Evolutionary conservation across 2,329 filamentous ascomycete species (phyloP).

Genomic region (Pseudocercospora cruenta): DNA sequence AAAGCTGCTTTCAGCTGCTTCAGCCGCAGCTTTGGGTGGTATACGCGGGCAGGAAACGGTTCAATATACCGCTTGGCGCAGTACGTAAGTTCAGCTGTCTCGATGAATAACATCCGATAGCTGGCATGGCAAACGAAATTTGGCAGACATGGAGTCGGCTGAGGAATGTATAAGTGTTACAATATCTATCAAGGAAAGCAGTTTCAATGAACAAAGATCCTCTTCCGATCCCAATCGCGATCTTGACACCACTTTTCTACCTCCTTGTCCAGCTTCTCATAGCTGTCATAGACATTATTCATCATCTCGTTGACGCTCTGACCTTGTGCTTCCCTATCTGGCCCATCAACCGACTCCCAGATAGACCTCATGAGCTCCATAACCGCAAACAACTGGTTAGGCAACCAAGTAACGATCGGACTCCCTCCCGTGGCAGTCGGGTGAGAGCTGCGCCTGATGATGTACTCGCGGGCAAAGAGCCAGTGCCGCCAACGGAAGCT

Average conservation of each 20-base stretch:
- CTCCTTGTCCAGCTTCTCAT: slow-evolving; percentile 69
- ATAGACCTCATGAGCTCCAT: slow-evolving; percentile 70
- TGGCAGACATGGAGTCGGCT: background rate
- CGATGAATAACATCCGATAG: background rate
- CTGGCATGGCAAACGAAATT: background rate
- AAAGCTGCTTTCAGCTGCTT: background rate
- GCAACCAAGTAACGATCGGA: slow-evolving; percentile 82
- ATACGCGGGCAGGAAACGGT: background rate
- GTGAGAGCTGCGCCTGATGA: slow-evolving; percentile 75
- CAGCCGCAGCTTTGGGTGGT: too few relatives aligned
- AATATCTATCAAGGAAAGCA: background rate
- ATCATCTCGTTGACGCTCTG: slow-evolving; percentile 58
- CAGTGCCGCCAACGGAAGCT: slow-evolving; percentile 84
- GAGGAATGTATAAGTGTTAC: background rate
- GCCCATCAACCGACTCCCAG: slow-evolving; percentile 44
- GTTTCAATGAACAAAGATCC: slow-evolving; percentile 17
- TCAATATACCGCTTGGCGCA: background rate
- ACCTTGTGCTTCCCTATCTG: slow-evolving; percentile 24
- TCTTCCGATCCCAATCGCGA: slow-evolving; percentile 19
- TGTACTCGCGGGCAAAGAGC: slow-evolving; percentile 84
- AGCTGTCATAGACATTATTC: slow-evolving; percentile 66
- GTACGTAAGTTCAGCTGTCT: background rate
- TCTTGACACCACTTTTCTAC: slow-evolving; percentile 69
- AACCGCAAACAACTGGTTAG: slow-evolving; percentile 77
- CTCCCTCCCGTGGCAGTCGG: slow-evolving; percentile 80